Evolutionary conservation across 208 protist species (phyloP).

Genomic region (Wallacemonas sp.): DNA sequence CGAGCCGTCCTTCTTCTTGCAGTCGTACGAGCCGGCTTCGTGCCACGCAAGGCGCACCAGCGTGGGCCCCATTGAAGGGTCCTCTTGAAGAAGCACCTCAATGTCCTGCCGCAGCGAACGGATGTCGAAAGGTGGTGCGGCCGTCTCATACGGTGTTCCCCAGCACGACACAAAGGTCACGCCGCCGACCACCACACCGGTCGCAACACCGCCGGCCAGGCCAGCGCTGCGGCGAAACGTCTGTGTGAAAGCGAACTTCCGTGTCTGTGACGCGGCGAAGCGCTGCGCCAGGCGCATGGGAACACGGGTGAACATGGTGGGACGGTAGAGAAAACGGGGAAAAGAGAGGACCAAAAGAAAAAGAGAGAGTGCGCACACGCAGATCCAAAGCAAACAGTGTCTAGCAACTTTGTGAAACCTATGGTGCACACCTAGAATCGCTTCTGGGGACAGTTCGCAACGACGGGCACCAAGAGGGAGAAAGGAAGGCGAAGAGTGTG

Average conservation of each 20-base stretch:
- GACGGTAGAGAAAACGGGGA: background rate
- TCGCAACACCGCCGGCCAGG: background rate
- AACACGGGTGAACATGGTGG: constrained; percentile 9
- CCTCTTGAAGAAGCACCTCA: constrained; percentile 23
- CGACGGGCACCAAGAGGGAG: background rate
- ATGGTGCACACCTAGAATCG: no score
- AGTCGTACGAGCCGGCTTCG: constrained; percentile 66
- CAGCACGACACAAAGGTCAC: constrained; percentile 14
- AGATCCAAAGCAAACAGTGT: constrained; percentile 8
- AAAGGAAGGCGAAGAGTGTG: background rate
- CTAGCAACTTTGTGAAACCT: background rate
- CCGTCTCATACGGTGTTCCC: background rate
- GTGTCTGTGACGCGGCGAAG: background rate
- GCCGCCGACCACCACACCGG: constrained; percentile 4
- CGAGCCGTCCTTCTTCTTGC: constrained; percentile 54
- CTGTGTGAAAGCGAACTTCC: background rate
- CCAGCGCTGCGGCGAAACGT: background rate
- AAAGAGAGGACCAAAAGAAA: background rate
- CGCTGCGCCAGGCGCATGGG: constrained; percentile 12
- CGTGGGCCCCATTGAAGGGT: constrained; percentile 43
- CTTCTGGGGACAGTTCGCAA: no score
- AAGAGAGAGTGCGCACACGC: constrained; percentile 5
- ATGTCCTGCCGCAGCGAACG: constrained; percentile 19
- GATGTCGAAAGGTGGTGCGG: constrained; percentile 26
- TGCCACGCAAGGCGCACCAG: constrained; percentile 82